Evolutionary conservation across 2,329 filamentous ascomycete species (phyloP).

Genomic region (Aspergillus viridinutans): DNA sequence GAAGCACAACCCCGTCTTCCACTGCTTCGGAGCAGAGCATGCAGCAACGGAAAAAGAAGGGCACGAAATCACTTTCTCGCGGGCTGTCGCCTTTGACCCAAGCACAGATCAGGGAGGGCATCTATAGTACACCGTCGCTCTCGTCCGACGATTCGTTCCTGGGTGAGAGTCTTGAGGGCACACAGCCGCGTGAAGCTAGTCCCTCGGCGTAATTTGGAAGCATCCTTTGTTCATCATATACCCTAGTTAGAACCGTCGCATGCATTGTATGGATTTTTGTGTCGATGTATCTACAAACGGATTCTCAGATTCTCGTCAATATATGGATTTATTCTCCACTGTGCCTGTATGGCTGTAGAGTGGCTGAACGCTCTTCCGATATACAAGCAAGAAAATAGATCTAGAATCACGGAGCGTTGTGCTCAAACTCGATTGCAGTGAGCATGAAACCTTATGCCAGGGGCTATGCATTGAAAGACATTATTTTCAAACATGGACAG

Average conservation of each 20-base stretch:
- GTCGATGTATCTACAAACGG: slow-evolving; percentile 5
- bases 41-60: slow-evolving; percentile 30
- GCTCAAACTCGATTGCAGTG: neutral
- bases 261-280: slow-evolving; percentile 4
- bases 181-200: slow-evolving; percentile 5
- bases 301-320: neutral
- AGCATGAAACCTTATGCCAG: neutral
- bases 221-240: slow-evolving; percentile 8
- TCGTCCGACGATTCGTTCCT: slow-evolving; percentile 33
- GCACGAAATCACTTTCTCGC: slow-evolving; percentile 25
- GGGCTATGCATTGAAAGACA: neutral
- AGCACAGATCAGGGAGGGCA: slow-evolving; percentile 34
- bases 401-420: neutral
- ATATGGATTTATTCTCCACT: neutral
- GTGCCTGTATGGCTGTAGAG: neutral
- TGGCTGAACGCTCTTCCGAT: neutral
- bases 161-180: slow-evolving; percentile 22
- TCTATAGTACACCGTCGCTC: slow-evolving; percentile 25
- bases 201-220: neutral
- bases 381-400: neutral
- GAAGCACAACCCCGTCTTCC: slow-evolving; percentile 29
- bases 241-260: slow-evolving; percentile 1
- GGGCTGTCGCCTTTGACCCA: slow-evolving; percentile 36
- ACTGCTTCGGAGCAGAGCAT: slow-evolving; percentile 25
- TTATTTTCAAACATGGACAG: neutral